phyloP scores from a whole-genome alignment of 1,139 yeast species.

The Ogataea hybrid region DNA sequence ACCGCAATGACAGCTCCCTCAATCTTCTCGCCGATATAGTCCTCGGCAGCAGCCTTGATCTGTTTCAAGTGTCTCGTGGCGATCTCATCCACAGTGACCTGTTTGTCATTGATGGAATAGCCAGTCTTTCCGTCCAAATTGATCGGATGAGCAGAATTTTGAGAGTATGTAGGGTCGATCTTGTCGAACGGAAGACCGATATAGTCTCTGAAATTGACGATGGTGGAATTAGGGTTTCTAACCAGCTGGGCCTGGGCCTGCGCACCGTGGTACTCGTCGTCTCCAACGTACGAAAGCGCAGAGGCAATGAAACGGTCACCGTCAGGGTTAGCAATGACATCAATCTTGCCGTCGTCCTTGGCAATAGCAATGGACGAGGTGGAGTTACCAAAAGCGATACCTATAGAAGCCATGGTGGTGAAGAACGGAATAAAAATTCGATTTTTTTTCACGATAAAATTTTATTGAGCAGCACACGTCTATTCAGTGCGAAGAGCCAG shows the following conservation, averaged over 20 bases:
- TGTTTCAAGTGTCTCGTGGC: constrained; percentile 81
- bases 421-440: not conserved
- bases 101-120: constrained; percentile 55
- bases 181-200: constrained; percentile 73
- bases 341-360: constrained; percentile 89
- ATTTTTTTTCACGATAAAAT: constrained; percentile 2
- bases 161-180: constrained; percentile 61
- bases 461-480: constrained; percentile 8
- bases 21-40: constrained; percentile 78
- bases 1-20: constrained; percentile 87
- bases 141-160: constrained; percentile 71
- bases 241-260: constrained; percentile 92
- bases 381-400: constrained; percentile 96
- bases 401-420: constrained; percentile 60
- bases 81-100: constrained; percentile 70
- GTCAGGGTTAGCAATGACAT: constrained; percentile 97
- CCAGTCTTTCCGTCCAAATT: constrained; percentile 70
- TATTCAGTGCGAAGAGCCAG: not conserved
- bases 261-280: constrained; percentile 95
- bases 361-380: constrained; percentile 94
- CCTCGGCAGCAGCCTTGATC: constrained; percentile 86
- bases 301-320: constrained; percentile 98
- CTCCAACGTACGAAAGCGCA: constrained; percentile 85
- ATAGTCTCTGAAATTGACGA: constrained; percentile 90
- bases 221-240: constrained; percentile 86